Evolutionary conservation across 805 yeast species (phyloP).

Genomic region (Ogataea pilisensis): DNA sequence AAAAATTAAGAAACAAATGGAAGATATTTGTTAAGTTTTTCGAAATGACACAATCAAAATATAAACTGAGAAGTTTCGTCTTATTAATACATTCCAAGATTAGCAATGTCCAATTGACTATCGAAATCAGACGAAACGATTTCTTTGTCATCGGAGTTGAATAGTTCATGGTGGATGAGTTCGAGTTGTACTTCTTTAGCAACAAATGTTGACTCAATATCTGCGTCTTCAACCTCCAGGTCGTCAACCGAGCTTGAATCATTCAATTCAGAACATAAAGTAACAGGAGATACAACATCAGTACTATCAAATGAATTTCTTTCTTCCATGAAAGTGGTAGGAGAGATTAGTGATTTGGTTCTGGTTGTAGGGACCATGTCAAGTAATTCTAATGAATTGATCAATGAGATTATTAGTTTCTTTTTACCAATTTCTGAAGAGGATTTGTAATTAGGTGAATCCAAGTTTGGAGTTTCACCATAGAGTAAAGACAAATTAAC

Average conservation of each 20-base stretch:
- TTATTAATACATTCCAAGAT: neutral
- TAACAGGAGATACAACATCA: neutral
- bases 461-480: constrained; percentile 8
- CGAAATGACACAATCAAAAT: too few species aligned
- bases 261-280: neutral
- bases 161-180: neutral
- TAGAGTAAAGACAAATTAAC: constrained; percentile 9
- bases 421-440: constrained; percentile 7
- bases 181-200: neutral
- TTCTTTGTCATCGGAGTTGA: neutral
- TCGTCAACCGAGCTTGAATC: constrained; percentile 1
- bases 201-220: neutral
- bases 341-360: neutral
- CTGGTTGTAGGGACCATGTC: constrained; percentile 4
- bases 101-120: neutral
- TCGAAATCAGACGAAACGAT: neutral
- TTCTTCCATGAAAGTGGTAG: neutral
- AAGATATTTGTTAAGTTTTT: too few species aligned
- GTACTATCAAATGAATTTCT: neutral
- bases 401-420: constrained; percentile 8
- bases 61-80: too few species aligned
- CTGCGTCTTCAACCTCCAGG: neutral
- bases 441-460: constrained; percentile 1
- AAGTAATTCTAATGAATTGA: constrained; percentile 11
- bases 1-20: too few species aligned